These are phyloP conservation scores for Colletotrichum sp. DNA, from an alignment of 2,329 filamentous ascomycete species.

Conservation along the genomic window DNA sequence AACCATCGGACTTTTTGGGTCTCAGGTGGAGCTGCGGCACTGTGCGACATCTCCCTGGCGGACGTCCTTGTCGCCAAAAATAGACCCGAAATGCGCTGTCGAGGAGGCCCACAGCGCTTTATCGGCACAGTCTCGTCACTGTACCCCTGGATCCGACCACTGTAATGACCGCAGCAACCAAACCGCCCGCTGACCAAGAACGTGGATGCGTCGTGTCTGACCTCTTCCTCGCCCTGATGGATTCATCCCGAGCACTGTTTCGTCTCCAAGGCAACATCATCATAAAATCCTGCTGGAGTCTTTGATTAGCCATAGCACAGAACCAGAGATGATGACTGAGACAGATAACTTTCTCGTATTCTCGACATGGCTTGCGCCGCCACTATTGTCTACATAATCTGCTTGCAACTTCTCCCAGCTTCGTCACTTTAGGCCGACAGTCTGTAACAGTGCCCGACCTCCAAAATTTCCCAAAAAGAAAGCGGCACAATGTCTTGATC, in stretches of 20 bases:
- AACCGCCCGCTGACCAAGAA: not conserved
- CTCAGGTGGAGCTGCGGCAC: not conserved
- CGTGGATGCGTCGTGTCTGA: not conserved
- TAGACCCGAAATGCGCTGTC: not conserved
- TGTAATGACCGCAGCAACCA: not conserved
- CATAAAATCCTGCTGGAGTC: not conserved
- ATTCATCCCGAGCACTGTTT: not conserved
- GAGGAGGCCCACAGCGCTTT: not conserved
- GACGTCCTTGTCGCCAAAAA: not conserved
- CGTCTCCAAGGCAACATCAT: not conserved
- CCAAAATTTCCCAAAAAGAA: conserved; percentile 14
- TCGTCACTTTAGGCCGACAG: not conserved
- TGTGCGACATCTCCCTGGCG: not conserved
- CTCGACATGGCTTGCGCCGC: not conserved
- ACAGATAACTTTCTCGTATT: not conserved
- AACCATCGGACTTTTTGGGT: not conserved
- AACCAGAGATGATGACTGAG: not conserved
- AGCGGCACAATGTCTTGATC: not conserved
- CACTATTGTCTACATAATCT: conserved; percentile 8
- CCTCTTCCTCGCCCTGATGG: not conserved
- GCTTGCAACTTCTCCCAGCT: not conserved
- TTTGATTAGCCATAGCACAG: not conserved
- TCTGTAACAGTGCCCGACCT: not conserved
- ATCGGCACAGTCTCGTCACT: not conserved
- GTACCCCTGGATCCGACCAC: not conserved